phyloP scores from a whole-genome alignment of 371 early-diverging fungal genomes.

The Phascolomyces articulosus region DNA sequence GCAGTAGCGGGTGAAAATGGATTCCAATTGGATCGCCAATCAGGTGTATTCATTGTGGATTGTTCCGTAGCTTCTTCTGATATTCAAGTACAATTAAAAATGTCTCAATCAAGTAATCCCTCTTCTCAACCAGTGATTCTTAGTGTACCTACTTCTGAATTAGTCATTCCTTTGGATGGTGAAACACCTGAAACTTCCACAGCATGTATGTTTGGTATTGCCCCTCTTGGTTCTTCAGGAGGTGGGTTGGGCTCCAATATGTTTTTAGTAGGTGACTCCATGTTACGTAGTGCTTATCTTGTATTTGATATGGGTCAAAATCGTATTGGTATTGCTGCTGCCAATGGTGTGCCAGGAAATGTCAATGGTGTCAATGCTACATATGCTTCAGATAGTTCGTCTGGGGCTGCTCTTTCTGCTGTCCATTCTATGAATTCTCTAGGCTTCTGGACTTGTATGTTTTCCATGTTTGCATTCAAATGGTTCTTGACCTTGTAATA shows the following conservation, averaged over 20 bases:
- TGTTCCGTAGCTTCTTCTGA: slow-evolving; percentile 29
- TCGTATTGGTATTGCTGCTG: slow-evolving; percentile 49
- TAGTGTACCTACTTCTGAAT: slow-evolving; percentile 35
- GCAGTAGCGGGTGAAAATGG: slow-evolving; percentile 31
- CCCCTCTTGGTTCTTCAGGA: slow-evolving; percentile 32
- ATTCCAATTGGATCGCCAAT: slow-evolving; percentile 32
- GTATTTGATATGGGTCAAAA: slow-evolving; percentile 52
- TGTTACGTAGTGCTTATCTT: slow-evolving; percentile 47
- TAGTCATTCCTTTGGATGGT: slow-evolving; percentile 44
- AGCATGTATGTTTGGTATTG: slow-evolving; percentile 51
- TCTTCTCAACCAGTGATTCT: slow-evolving; percentile 29
- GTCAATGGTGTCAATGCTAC: slow-evolving; percentile 21
- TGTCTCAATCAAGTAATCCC: slow-evolving; percentile 25
- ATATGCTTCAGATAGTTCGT: not conserved
- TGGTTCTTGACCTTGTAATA: not conserved
- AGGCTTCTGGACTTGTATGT: not conserved
- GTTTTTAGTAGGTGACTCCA: slow-evolving; percentile 50
- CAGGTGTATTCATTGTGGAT: slow-evolving; percentile 39
- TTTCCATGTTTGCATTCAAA: not conserved
- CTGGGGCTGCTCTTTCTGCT: not conserved
- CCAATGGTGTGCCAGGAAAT: slow-evolving; percentile 33
- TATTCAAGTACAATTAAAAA: slow-evolving; percentile 32
- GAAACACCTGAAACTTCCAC: slow-evolving; percentile 24
- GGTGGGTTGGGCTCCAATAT: slow-evolving; percentile 30
- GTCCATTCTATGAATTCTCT: not conserved